phyloP scores from a whole-genome alignment of 345 rosid species.

The Microthlaspi erraticum region DNA sequence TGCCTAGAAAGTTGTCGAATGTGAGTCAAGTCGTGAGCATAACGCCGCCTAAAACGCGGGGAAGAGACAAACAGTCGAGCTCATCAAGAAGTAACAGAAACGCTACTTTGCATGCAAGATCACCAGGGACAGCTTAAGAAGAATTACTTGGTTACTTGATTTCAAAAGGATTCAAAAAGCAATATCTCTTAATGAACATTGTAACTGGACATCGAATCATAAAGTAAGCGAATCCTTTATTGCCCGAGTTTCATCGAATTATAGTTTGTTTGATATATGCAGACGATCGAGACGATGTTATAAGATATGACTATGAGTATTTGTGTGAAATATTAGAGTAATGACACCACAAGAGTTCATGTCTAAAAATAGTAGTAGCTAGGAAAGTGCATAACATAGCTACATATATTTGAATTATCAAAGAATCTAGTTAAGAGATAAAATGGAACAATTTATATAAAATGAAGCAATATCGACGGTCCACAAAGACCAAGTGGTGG shows the following conservation, averaged over 20 bases:
- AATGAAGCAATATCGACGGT: conserved; percentile 36
- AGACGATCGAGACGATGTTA: not conserved
- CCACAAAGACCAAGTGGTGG: conserved; percentile 34
- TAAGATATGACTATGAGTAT: not conserved
- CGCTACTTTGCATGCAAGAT: conserved; percentile 34
- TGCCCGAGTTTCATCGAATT: no score
- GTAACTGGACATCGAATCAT: not conserved
- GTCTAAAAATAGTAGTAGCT: not conserved
- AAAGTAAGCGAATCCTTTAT: not conserved
- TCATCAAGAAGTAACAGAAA: conserved; percentile 63
- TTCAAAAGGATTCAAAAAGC: not conserved
- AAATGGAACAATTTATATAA: not conserved
- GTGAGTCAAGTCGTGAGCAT: conserved; percentile 44
- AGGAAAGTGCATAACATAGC: conserved; percentile 13
- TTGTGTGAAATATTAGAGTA: not conserved
- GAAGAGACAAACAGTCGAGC: conserved; percentile 51
- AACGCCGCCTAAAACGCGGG: conserved; percentile 48
- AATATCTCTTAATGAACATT: not conserved
- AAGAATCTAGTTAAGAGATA: not conserved
- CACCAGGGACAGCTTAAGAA: conserved; percentile 8
- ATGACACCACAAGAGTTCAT: conserved; percentile 3
- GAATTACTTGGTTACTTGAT: not conserved
- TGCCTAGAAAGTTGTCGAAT: conserved; percentile 38
- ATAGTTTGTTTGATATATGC: no score
- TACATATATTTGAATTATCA: not conserved